Conservation (phyloP, 1,284 basidiomycete species). For the Leccinum variabile region DNA sequence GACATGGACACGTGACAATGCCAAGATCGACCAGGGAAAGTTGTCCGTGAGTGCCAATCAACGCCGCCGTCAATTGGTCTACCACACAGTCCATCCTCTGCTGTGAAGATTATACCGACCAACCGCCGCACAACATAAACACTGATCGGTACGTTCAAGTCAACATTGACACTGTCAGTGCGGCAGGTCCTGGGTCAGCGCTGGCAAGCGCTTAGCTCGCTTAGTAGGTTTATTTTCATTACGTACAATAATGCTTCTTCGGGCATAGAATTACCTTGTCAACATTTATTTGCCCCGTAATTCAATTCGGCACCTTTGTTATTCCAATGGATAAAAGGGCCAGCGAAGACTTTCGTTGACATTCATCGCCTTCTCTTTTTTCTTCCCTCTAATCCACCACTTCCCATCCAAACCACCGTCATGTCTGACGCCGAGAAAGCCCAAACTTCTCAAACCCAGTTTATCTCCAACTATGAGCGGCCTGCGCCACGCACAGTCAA, state of each 20-base stretch:
- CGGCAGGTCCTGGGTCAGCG: neutral
- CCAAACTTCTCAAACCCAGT: constrained; percentile 21
- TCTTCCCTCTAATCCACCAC: neutral
- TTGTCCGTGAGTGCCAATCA: neutral
- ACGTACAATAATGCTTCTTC: neutral
- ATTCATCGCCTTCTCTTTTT: neutral
- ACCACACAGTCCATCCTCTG: neutral
- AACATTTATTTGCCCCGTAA: constrained; percentile 18
- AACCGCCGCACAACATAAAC: neutral
- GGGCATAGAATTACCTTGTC: constrained; percentile 20
- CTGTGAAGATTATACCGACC: neutral
- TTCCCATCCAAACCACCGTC: neutral
- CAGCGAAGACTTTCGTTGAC: neutral
- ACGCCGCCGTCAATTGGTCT: neutral
- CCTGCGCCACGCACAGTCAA: constrained; percentile 20
- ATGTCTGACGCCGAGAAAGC: constrained; percentile 40
- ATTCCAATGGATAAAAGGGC: constrained; percentile 26
- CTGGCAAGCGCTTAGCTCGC: neutral
- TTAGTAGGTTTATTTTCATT: neutral
- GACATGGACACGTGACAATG: neutral
- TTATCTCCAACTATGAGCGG: constrained; percentile 17
- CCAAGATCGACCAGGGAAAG: neutral
- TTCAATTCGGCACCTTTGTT: constrained; percentile 20
- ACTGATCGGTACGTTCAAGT: neutral
- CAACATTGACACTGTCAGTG: neutral